These are phyloP conservation scores for Penicillium cataractarum DNA, from an alignment of 495 filamentous ascomycete genomes.

Conservation along the genomic window DNA sequence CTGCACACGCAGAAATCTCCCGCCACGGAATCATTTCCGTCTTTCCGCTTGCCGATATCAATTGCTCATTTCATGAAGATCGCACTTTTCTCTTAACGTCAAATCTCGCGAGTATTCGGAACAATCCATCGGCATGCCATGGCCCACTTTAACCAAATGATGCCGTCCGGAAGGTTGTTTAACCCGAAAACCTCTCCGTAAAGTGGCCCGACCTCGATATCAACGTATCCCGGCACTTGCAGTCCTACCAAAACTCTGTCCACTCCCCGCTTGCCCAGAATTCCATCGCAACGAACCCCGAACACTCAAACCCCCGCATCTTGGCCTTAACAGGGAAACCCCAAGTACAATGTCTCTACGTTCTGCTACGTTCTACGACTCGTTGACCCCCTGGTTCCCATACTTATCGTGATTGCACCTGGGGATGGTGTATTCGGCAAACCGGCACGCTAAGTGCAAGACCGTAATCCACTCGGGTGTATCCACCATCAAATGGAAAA, in stretches of 20 bases:
- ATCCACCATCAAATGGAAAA: slow-evolving; percentile 1
- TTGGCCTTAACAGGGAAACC: neutral
- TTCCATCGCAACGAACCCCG: neutral
- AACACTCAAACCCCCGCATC: neutral
- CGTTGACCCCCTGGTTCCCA: neutral
- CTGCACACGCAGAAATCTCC: no score
- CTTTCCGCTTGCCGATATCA: neutral
- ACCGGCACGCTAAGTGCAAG: slow-evolving; percentile 33
- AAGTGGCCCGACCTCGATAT: neutral
- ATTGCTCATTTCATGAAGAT: neutral
- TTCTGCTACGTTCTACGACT: no score
- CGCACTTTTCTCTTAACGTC: neutral
- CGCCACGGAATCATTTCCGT: neutral
- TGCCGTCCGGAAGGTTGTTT: neutral
- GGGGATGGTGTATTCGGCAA: slow-evolving; percentile 32
- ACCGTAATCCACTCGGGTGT: neutral
- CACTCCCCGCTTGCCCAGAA: neutral
- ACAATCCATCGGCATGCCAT: neutral
- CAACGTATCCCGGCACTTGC: neutral
- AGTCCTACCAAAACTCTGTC: neutral
- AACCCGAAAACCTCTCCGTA: neutral
- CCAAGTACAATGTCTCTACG: neutral
- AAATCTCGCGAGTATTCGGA: neutral
- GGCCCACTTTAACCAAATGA: neutral
- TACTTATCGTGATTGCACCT: neutral